These are phyloP conservation scores for Priceomyces medius DNA, from an alignment of 805 yeast genomes.

Conservation along the genomic window DNA sequence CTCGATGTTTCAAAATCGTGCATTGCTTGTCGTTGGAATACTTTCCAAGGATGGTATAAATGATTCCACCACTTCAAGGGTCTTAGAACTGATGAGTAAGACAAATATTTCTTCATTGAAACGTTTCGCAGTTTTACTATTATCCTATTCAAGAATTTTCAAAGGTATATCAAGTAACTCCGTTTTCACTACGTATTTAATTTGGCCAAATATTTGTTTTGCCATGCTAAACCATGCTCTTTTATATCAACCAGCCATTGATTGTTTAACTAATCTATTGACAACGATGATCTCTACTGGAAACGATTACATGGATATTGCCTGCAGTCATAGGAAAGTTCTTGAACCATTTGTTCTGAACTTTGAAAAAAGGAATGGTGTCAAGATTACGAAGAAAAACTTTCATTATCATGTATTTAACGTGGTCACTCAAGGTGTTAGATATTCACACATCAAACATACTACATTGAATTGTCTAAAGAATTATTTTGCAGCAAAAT, in stretches of 20 bases:
- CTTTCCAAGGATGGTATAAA: conserved; percentile 62
- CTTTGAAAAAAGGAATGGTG: conserved; percentile 42
- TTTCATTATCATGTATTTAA: conserved; percentile 52
- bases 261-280: conserved; percentile 28
- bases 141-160: conserved; percentile 48
- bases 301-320: conserved; percentile 21
- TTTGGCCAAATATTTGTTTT: conserved; percentile 46
- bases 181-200: conserved; percentile 44
- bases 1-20: conserved; percentile 65
- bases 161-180: conserved; percentile 50
- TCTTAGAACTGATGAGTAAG: conserved; percentile 25
- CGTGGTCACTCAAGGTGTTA: conserved; percentile 55
- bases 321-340: conserved; percentile 30
- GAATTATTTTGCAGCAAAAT: conserved; percentile 43
- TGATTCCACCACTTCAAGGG: conserved; percentile 45
- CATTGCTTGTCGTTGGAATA: conserved; percentile 67
- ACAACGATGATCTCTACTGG: conserved; percentile 23
- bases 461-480: conserved; percentile 47
- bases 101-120: conserved; percentile 24
- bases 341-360: conserved; percentile 43
- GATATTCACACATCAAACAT: conserved; percentile 54
- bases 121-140: conserved; percentile 36
- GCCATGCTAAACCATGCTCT: conserved; percentile 28
- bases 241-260: conserved; percentile 33
- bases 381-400: conserved; percentile 42